These are phyloP conservation scores for Hirschioporus abietinus DNA, from an alignment of 768 basidiomycete genomes.

Conservation along the genomic window DNA sequence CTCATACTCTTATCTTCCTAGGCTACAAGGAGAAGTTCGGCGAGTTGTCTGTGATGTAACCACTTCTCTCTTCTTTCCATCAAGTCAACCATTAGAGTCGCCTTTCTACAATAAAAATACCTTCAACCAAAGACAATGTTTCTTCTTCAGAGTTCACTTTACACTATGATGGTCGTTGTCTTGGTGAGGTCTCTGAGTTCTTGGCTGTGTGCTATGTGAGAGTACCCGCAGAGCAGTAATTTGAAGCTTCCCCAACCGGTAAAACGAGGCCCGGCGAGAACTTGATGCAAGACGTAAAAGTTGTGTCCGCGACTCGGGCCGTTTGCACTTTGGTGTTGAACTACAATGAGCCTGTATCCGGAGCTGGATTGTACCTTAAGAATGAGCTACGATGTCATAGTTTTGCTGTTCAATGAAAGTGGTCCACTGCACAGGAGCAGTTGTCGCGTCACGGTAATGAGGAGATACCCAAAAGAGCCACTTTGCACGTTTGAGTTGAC, in stretches of 20 bases:
- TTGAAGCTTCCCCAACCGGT: neutral
- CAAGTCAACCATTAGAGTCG: neutral
- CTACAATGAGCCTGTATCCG: too few species aligned
- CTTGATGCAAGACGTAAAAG: neutral
- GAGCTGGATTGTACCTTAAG: too few species aligned
- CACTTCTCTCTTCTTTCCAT: conserved; percentile 18
- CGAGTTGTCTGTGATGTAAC: conserved; percentile 85
- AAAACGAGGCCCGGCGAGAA: too few species aligned
- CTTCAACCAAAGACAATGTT: neutral
- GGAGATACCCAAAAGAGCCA: neutral
- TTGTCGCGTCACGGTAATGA: too few species aligned
- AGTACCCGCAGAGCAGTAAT: neutral
- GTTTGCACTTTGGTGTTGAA: neutral
- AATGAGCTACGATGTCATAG: too few species aligned
- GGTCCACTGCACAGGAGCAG: too few species aligned
- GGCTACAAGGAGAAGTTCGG: conserved; percentile 97
- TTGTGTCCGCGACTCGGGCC: neutral
- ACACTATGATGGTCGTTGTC: too few species aligned
- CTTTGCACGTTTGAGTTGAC: neutral
- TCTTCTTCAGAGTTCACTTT: too few species aligned
- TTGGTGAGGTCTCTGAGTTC: neutral
- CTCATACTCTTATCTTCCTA: conserved; percentile 21
- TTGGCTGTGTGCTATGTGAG: neutral
- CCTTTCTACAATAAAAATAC: neutral
- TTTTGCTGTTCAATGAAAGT: too few species aligned